Conservation (phyloP, 2,329 filamentous ascomycete genomes). For the Ophiostoma piceae region DNA sequence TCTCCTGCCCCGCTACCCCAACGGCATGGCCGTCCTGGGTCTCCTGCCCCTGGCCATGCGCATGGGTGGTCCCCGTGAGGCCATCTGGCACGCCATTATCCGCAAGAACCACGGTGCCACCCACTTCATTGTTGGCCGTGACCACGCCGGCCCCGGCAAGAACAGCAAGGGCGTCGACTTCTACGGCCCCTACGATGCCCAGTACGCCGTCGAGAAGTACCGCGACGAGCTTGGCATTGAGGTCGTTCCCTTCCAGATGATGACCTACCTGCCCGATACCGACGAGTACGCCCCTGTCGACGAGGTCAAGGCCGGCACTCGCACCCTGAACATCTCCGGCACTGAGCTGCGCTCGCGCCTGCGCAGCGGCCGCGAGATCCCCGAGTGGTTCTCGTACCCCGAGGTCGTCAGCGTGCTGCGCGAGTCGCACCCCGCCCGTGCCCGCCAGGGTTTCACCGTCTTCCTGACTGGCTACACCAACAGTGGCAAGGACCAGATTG, state of each 20-base stretch:
- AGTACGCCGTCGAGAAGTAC: conserved; percentile 95
- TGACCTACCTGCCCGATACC: conserved; percentile 95
- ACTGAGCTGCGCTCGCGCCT: conserved; percentile 90
- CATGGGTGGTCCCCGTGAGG: conserved; percentile 97
- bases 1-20: conserved; percentile 91
- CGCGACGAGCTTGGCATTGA: conserved; percentile 94
- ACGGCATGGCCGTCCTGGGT: conserved; percentile 96
- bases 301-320: conserved; percentile 75
- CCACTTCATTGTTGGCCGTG: conserved; percentile 98
- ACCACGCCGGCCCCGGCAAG: conserved; percentile 96
- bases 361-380: conserved; percentile 86
- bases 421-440: conserved; percentile 89
- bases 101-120: conserved; percentile 99
- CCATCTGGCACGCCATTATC: conserved; percentile 99
- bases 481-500: conserved; percentile 94
- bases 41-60: conserved; percentile 96
- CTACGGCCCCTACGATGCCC: conserved; percentile 96
- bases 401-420: conserved; percentile 95
- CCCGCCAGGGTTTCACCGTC: conserved; percentile 92
- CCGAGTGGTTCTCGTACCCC: conserved; percentile 99
- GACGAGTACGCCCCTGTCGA: conserved; percentile 96
- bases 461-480: conserved; percentile 97
- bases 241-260: conserved; percentile 98
- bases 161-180: conserved; percentile 96
- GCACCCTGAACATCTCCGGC: conserved; percentile 81